Percentiles rank a stretch among this genome's conserved stretches.
phyloP scores from a whole-genome alignment of 2,329 filamentous ascomycete species.

The Pseudogymnoascus verrucosus region DNA sequence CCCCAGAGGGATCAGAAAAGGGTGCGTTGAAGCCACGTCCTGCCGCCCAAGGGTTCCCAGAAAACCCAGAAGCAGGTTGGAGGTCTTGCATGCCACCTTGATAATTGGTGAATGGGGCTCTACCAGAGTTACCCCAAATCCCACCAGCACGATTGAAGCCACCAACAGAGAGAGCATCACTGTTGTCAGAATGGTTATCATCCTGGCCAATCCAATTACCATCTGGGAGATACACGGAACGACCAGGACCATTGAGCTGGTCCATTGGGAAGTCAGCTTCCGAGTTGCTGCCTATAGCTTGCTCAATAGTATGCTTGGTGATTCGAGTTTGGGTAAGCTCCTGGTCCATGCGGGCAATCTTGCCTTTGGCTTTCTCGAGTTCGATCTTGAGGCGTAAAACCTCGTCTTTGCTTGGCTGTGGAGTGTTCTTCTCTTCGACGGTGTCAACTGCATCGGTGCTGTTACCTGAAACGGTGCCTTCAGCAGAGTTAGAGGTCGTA shows the following conservation, averaged over 20 bases:
- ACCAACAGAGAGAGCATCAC: constrained; percentile 44
- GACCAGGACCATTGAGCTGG: constrained; percentile 26
- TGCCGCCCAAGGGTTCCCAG: constrained; percentile 43
- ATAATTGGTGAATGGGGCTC: constrained; percentile 30
- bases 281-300: constrained; percentile 41
- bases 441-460: constrained; percentile 47
- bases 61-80: constrained; percentile 29
- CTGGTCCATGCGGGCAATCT: constrained; percentile 63
- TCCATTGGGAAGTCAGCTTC: constrained; percentile 33
- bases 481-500: constrained; percentile 50
- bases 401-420: constrained; percentile 40
- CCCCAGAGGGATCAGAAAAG: constrained; percentile 21
- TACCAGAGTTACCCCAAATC: constrained; percentile 44
- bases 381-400: constrained; percentile 61
- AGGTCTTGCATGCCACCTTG: constrained; percentile 17
- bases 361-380: constrained; percentile 61
- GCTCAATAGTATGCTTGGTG: constrained; percentile 50
- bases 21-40: constrained; percentile 29
- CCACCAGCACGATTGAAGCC: constrained; percentile 46
- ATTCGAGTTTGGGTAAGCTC: constrained; percentile 60
- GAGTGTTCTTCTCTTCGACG: constrained; percentile 32
- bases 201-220: constrained; percentile 45
- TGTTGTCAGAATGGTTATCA: constrained; percentile 48
- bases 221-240: constrained; percentile 32
- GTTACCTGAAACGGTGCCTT: constrained; percentile 34